These are phyloP conservation scores for Candida nanaspora DNA, from an alignment of 805 yeast genomes.

Conservation along the genomic window DNA sequence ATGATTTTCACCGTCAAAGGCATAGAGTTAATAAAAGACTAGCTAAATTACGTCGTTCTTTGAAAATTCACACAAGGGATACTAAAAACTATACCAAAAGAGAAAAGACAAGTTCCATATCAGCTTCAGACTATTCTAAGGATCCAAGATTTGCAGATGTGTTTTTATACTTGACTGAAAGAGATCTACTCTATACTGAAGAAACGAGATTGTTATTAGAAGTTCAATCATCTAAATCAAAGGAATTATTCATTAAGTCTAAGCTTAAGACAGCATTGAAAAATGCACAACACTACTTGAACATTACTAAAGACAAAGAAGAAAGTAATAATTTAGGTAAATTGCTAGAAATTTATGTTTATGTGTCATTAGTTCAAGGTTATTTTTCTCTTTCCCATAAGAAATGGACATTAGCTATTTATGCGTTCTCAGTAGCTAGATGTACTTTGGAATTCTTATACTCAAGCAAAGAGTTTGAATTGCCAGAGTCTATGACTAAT, in stretches of 20 bases:
- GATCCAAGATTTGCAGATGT: slow-evolving; percentile 51
- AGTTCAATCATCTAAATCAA: slow-evolving; percentile 39
- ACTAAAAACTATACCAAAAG: slow-evolving; percentile 52
- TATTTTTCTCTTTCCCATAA: slow-evolving; percentile 41
- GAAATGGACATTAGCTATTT: slow-evolving; percentile 48
- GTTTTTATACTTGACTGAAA: slow-evolving; percentile 63
- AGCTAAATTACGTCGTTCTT: slow-evolving; percentile 56
- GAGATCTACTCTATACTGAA: slow-evolving; percentile 64
- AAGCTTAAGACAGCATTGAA: slow-evolving; percentile 60
- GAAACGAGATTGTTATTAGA: slow-evolving; percentile 53
- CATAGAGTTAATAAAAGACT: slow-evolving; percentile 52
- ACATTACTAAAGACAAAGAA: slow-evolving; percentile 22
- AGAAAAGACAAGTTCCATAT: slow-evolving; percentile 39
- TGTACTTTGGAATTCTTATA: slow-evolving; percentile 52
- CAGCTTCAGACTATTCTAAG: slow-evolving; percentile 39
- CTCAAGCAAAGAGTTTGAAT: slow-evolving; percentile 13
- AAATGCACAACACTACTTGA: slow-evolving; percentile 35
- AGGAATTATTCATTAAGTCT: slow-evolving; percentile 48
- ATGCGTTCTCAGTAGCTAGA: slow-evolving; percentile 52
- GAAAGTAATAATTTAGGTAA: slow-evolving; percentile 23
- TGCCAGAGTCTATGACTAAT: slow-evolving; percentile 16
- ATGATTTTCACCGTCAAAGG: slow-evolving; percentile 67
- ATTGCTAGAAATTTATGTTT: slow-evolving; percentile 29
- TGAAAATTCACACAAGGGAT: slow-evolving; percentile 57
- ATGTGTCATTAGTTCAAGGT: slow-evolving; percentile 27